phyloP scores from a whole-genome alignment of 139 green algal genomes.

The Trebouxia sp. region DNA sequence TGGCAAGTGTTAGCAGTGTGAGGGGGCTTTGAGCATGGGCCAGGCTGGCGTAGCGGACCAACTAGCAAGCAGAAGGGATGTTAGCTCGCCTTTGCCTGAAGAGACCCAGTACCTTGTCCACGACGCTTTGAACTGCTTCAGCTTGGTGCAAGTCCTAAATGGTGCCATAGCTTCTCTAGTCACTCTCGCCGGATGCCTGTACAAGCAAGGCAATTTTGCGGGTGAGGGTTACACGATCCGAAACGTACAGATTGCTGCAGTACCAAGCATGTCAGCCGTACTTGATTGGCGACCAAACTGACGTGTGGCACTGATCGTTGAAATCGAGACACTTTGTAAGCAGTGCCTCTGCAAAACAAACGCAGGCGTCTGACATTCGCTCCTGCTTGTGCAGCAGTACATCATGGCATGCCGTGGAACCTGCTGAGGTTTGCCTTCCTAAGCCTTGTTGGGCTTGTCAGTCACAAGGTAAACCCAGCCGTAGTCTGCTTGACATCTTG shows the following conservation, averaged over 20 bases:
- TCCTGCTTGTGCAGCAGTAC: slow-evolving; percentile 1
- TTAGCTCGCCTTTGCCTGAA: neutral
- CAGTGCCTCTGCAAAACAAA: too few species aligned
- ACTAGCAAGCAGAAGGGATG: neutral
- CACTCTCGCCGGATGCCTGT: slow-evolving; percentile 1
- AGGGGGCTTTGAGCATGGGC: slow-evolving; percentile 3
- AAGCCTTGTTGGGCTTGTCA: slow-evolving; percentile 6
- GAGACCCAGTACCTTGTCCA: neutral
- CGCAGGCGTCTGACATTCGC: too few species aligned
- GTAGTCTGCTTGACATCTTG: neutral
- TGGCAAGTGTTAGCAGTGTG: too few species aligned
- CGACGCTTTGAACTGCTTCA: slow-evolving; percentile 12
- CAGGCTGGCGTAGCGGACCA: neutral
- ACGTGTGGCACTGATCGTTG: too few species aligned
- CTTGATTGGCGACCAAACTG: too few species aligned
- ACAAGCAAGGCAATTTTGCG: neutral
- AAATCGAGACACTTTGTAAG: too few species aligned
- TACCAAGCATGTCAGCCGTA: too few species aligned
- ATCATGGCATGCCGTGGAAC: neutral
- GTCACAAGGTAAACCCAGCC: neutral
- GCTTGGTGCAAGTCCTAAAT: slow-evolving; percentile 17
- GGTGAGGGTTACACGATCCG: neutral
- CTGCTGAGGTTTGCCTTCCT: neutral
- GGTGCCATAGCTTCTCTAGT: slow-evolving; percentile 15
- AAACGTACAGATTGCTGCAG: too few species aligned